These are phyloP conservation scores for Allium sativum DNA, from an alignment of 106 monocot species.

Conservation along the genomic window DNA sequence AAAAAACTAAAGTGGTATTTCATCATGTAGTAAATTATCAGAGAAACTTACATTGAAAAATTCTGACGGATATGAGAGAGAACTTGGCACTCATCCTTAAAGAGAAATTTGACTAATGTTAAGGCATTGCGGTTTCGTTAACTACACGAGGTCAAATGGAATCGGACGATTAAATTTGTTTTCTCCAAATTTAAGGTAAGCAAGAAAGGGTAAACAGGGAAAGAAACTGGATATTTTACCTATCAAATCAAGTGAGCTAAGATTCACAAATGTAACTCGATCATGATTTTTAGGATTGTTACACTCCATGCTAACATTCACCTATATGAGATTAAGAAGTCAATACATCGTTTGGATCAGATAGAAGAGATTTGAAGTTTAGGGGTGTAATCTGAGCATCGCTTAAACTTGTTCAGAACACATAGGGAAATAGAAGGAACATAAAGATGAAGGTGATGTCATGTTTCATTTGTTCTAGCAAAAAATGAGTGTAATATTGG, in stretches of 20 bases:
- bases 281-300: background rate
- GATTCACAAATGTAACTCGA: slow-evolving; percentile 13
- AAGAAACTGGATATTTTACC: slow-evolving; percentile 32
- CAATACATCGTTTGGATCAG: slow-evolving; percentile 4
- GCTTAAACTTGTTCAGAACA: background rate
- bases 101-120: slow-evolving; percentile 12
- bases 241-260: slow-evolving; percentile 18
- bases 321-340: slow-evolving; percentile 19
- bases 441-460: slow-evolving; percentile 3
- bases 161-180: slow-evolving; percentile 3
- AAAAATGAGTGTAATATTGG: background rate
- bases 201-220: slow-evolving; percentile 29
- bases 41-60: slow-evolving; percentile 9
- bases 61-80: slow-evolving; percentile 2
- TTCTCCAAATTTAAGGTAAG: slow-evolving; percentile 2
- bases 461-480: background rate
- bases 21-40: slow-evolving; percentile 11
- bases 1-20: slow-evolving; percentile 16
- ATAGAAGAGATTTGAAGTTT: slow-evolving; percentile 27
- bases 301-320: slow-evolving; percentile 19
- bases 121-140: background rate
- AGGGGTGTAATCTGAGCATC: slow-evolving; percentile 19
- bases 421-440: background rate
- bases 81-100: slow-evolving; percentile 14
- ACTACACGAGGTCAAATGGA: slow-evolving; percentile 2